Percentiles rank a stretch among this genome's conserved stretches.
These are phyloP conservation scores for Alternaria conjuncta DNA, from an alignment of 2,329 filamentous ascomycete species.

Conservation along the genomic window DNA sequence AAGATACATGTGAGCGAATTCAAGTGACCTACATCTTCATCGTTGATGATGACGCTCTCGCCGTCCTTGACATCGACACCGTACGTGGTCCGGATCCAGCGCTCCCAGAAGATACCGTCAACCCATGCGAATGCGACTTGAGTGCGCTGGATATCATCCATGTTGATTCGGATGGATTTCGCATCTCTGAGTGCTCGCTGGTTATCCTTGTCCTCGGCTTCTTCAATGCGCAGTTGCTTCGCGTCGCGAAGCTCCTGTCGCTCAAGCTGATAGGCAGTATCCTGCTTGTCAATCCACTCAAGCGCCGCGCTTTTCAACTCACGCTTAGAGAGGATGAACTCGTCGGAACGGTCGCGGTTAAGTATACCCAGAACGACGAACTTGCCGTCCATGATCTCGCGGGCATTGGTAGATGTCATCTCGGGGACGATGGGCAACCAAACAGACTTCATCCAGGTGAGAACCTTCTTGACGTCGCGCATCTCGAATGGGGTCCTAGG, in stretches of 20 bases:
- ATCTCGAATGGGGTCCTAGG: constrained; percentile 89
- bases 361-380: constrained; percentile 93
- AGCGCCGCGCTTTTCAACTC: constrained; percentile 95
- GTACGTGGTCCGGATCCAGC: constrained; percentile 95
- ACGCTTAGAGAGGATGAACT: constrained; percentile 77
- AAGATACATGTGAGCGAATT: neutral
- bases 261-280: constrained; percentile 88
- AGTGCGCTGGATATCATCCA: constrained; percentile 84
- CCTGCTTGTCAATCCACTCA: constrained; percentile 98
- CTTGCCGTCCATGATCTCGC: constrained; percentile 93
- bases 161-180: constrained; percentile 89
- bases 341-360: constrained; percentile 77
- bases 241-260: constrained; percentile 90
- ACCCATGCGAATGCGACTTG: constrained; percentile 97
- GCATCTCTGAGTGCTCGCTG: constrained; percentile 84
- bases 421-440: constrained; percentile 97
- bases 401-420: constrained; percentile 86
- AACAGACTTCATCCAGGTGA: constrained; percentile 93
- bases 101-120: constrained; percentile 95
- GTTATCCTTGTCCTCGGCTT: constrained; percentile 92
- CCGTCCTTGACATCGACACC: constrained; percentile 85
- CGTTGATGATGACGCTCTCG: constrained; percentile 93
- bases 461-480: constrained; percentile 80
- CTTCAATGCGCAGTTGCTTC: constrained; percentile 94
- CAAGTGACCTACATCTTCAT: constrained; percentile 80